These are phyloP conservation scores for Suillus ampliporus DNA, from an alignment of 768 basidiomycete species.

Conservation along the genomic window DNA sequence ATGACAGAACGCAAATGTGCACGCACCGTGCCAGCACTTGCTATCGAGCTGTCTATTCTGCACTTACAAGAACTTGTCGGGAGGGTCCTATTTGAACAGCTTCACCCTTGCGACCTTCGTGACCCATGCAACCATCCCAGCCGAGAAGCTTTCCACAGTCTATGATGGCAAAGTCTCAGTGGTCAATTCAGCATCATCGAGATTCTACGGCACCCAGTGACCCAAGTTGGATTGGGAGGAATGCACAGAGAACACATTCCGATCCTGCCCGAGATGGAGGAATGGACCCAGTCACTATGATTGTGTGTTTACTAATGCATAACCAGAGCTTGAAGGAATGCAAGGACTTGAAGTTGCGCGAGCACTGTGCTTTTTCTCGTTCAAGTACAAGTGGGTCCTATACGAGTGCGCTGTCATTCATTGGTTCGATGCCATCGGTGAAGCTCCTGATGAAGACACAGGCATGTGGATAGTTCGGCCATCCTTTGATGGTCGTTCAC, in stretches of 20 bases:
- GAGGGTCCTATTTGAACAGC: not conserved
- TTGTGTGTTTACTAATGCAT: conserved; percentile 11
- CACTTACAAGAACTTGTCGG: not conserved
- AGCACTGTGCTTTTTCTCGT: conserved; percentile 13
- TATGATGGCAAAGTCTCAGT: not conserved
- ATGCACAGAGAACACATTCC: not conserved
- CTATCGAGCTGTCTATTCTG: not conserved
- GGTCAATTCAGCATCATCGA: not conserved
- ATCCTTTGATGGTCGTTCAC: not conserved
- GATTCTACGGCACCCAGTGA: not conserved
- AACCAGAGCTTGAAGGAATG: conserved; percentile 2
- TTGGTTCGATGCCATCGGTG: conserved; percentile 10
- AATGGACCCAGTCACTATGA: not conserved
- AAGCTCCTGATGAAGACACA: conserved; percentile 10
- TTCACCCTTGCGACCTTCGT: not conserved
- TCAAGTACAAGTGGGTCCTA: not conserved
- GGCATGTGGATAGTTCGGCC: conserved; percentile 20
- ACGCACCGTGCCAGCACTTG: not conserved
- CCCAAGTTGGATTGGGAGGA: not conserved
- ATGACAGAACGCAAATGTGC: not conserved
- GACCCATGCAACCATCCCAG: not conserved
- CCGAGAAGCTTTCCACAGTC: not conserved
- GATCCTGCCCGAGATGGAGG: not conserved
- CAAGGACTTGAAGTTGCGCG: conserved; percentile 5
- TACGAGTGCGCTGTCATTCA: conserved; percentile 12